Conservation (phyloP, 2,329 filamentous ascomycete species). For the Simplicillium aogashimaense region DNA sequence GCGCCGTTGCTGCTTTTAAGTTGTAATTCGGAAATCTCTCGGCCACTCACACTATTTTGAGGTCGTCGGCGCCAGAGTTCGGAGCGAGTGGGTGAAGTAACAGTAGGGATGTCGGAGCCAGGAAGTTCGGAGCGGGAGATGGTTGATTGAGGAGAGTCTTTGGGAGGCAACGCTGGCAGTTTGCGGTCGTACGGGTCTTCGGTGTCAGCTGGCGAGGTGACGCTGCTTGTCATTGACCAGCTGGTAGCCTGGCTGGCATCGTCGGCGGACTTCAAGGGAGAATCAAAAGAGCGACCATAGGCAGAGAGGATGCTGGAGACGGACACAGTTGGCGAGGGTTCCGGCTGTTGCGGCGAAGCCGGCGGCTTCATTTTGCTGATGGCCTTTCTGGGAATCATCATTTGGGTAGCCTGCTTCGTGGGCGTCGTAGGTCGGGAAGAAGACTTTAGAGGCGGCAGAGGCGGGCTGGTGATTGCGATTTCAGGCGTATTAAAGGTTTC, state of each 20-base stretch:
- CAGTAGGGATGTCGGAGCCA: conserved; percentile 9
- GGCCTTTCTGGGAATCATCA: conserved; percentile 11
- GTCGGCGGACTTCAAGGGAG: conserved; percentile 29
- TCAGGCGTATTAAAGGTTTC: conserved; percentile 11
- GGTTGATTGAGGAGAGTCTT: background rate
- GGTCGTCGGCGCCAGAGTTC: conserved; percentile 41
- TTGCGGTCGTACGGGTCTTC: background rate
- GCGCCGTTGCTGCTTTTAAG: conserved; percentile 39
- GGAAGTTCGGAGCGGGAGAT: conserved; percentile 5
- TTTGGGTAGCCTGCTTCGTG: conserved; percentile 1
- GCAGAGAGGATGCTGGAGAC: conserved; percentile 46
- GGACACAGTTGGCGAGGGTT: conserved; percentile 34
- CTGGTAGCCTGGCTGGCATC: conserved; percentile 17
- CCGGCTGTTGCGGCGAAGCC: conserved; percentile 10
- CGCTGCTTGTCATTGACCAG: too few species aligned
- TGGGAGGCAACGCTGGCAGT: background rate
- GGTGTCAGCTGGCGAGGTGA: background rate
- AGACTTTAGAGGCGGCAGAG: conserved; percentile 8
- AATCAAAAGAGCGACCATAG: conserved; percentile 39
- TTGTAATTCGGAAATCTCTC: conserved; percentile 38
- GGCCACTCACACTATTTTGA: conserved; percentile 33
- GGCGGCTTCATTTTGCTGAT: conserved; percentile 12
- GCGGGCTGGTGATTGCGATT: conserved; percentile 5
- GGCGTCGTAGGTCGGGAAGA: conserved; percentile 8
- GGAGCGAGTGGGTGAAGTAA: conserved; percentile 17